These are phyloP conservation scores for Vanrija sp. DNA, from an alignment of 1,284 basidiomycete genomes.

Conservation along the genomic window DNA sequence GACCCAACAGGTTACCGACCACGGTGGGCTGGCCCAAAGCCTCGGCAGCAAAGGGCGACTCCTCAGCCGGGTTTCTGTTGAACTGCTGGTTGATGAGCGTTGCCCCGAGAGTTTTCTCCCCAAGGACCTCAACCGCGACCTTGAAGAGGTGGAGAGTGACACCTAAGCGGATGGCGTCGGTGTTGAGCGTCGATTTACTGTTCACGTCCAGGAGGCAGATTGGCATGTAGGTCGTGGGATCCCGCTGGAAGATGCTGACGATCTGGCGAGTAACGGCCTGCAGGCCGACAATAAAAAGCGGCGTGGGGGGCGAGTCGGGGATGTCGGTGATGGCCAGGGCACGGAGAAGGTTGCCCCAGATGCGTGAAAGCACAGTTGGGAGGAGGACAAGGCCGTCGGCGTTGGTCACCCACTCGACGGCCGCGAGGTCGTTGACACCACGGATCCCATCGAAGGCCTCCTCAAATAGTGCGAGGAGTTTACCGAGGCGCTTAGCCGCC, in stretches of 20 bases:
- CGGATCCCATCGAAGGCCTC: conserved; percentile 29
- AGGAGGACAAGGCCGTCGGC: conserved; percentile 19
- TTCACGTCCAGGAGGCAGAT: conserved; percentile 22
- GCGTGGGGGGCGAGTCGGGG: conserved; percentile 13
- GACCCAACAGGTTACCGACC: conserved; percentile 28
- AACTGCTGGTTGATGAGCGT: conserved; percentile 1
- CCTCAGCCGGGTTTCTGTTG: not conserved
- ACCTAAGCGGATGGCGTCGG: conserved; percentile 18
- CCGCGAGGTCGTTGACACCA: conserved; percentile 23
- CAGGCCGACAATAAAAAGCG: conserved; percentile 23
- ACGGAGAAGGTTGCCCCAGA: conserved; percentile 38
- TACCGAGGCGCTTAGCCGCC: conserved; percentile 31
- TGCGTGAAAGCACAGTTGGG: conserved; percentile 23
- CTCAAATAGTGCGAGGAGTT: conserved; percentile 33
- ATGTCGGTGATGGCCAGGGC: conserved; percentile 19
- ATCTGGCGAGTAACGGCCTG: conserved; percentile 23
- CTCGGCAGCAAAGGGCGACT: conserved; percentile 20
- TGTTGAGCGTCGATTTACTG: conserved; percentile 13
- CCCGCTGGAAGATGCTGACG: conserved; percentile 26
- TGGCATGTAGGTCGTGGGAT: conserved; percentile 34
- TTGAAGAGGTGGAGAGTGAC: conserved; percentile 26
- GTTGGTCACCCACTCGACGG: conserved; percentile 24
- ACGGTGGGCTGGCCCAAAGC: conserved; percentile 17
- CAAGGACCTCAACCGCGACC: conserved; percentile 19
- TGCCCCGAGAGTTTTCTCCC: conserved; percentile 16